These are phyloP conservation scores for Leccinum pallidistipes DNA, from an alignment of 1,284 basidiomycete species.

Conservation along the genomic window DNA sequence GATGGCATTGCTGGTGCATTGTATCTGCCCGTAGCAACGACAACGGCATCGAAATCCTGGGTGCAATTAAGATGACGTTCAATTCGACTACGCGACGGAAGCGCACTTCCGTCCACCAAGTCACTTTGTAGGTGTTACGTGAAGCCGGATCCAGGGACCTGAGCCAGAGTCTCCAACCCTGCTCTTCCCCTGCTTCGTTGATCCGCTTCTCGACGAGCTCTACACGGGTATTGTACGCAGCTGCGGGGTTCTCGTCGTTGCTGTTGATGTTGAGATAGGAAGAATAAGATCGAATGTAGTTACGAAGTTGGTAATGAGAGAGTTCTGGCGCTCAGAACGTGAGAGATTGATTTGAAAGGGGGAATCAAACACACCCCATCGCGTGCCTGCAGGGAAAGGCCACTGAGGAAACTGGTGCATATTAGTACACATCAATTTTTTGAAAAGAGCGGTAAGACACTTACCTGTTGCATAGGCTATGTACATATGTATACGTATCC, in stretches of 20 bases:
- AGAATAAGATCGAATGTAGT: slow-evolving; percentile 38
- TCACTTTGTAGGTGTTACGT: slow-evolving; percentile 30
- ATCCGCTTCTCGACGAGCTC: slow-evolving; percentile 44
- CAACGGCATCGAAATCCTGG: slow-evolving; percentile 23
- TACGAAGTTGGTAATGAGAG: slow-evolving; percentile 24
- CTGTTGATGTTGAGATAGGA: slow-evolving; percentile 43
- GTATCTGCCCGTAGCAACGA: slow-evolving; percentile 14
- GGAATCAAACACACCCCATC: slow-evolving; percentile 15
- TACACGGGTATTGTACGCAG: slow-evolving; percentile 49
- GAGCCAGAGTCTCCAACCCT: slow-evolving; percentile 41
- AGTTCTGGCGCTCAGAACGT: slow-evolving; percentile 16
- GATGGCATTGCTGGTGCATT: slow-evolving; percentile 18
- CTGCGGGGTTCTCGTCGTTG: slow-evolving; percentile 41
- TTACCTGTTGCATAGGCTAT: slow-evolving; percentile 16
- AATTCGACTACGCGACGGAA: neutral
- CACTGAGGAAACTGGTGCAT: slow-evolving; percentile 13
- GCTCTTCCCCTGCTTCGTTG: slow-evolving; percentile 31
- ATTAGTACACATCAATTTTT: neutral
- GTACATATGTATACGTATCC: neutral
- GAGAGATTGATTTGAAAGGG: neutral
- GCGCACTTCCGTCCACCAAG: slow-evolving; percentile 23
- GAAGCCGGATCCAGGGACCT: slow-evolving; percentile 33
- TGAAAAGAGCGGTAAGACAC: neutral
- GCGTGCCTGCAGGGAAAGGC: slow-evolving; percentile 15
- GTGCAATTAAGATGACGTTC: neutral